Evolutionary conservation across 306 rosid genomes (phyloP), one percentile per base, ranked within the genome.

Genomic region (Lathyrus tuberosus): DNA sequence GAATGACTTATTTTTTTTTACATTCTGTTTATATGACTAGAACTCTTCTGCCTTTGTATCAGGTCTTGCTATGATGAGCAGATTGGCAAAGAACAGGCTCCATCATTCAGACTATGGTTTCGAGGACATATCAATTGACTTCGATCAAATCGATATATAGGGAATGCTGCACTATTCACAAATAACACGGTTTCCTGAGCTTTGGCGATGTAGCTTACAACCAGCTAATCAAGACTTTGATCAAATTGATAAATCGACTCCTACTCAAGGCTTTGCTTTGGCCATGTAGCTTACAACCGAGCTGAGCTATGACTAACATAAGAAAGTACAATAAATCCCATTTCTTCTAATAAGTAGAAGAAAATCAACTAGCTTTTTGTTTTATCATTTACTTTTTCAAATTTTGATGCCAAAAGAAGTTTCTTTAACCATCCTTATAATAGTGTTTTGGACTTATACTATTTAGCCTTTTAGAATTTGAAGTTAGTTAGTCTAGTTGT

Each of bases 51-150:
- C 41, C 67, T 41, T 60, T 44, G 71, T 68, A 67, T 59, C 82
- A 92, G 98, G 95, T 76, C 89, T 92, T 71, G 91, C 91, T 65
- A 77, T 82, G 77, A 79, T 92, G 89, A 88, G 96, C 81, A 81
- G 89, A 76, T 78, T 92, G 73, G 79, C 89, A 16, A 79, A 78
- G 72, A 92, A 68, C 86, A 82, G 93, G 74, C 84, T 87, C 71
- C 87, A 76, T 10, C 79, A 81, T 53, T 40, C 95, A 5, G 96
- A 87, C 65, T 72, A 37, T 10, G 58, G 73, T 62, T 79, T 88
- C 0, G 91, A 85, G 20, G 83, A 88, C 73, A 75, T 78, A n/a
- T 64, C 86, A 13, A 82, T 90, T 15, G 66, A 92, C 70, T 92
- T 95, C 82, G 96, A 89, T 80, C 73, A 80, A 46, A 28, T 61